Conservation (phyloP, 495 filamentous ascomycete genomes). For the Elasticomyces elasticus region DNA sequence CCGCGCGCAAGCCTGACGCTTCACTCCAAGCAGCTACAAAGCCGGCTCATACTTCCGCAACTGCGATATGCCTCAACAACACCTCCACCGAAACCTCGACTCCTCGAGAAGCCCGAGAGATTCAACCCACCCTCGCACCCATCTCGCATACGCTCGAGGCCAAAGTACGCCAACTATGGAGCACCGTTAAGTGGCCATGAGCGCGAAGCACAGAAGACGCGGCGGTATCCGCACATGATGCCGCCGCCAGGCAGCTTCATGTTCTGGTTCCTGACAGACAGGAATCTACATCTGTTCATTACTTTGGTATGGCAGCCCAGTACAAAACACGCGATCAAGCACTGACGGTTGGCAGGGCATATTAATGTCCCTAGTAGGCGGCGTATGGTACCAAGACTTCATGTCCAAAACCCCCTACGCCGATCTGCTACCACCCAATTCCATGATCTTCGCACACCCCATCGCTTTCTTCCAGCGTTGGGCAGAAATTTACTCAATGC, state of each 20-base stretch:
- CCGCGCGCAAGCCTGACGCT: slow-evolving; percentile 7
- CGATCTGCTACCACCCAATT: slow-evolving; percentile 57
- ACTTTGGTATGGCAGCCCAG: slow-evolving; percentile 52
- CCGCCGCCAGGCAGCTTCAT: slow-evolving; percentile 63
- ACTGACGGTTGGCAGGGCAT: too few species aligned
- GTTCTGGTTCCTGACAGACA: slow-evolving; percentile 63
- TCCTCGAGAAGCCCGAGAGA: slow-evolving; percentile 68
- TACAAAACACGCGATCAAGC: too few species aligned
- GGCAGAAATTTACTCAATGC: slow-evolving; percentile 58
- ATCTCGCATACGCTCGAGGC: slow-evolving; percentile 42
- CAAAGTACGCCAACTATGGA: slow-evolving; percentile 59
- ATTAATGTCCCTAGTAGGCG: slow-evolving; percentile 54
- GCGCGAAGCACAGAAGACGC: slow-evolving; percentile 47
- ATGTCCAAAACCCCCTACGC: slow-evolving; percentile 56
- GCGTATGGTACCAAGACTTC: slow-evolving; percentile 63
- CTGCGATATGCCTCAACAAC: slow-evolving; percentile 17
- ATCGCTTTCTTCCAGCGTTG: slow-evolving; percentile 47
- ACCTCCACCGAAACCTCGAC: slow-evolving; percentile 40
- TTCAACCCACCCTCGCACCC: slow-evolving; percentile 83
- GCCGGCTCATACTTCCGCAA: slow-evolving; percentile 8
- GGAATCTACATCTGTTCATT: slow-evolving; percentile 66
- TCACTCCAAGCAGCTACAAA: slow-evolving; percentile 15
- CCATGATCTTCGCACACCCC: slow-evolving; percentile 52
- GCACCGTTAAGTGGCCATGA: slow-evolving; percentile 43
- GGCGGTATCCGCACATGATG: slow-evolving; percentile 73